These are phyloP conservation scores for Prunus yedoensis DNA, from an alignment of 331 rosid genomes.

Conservation along the genomic window DNA sequence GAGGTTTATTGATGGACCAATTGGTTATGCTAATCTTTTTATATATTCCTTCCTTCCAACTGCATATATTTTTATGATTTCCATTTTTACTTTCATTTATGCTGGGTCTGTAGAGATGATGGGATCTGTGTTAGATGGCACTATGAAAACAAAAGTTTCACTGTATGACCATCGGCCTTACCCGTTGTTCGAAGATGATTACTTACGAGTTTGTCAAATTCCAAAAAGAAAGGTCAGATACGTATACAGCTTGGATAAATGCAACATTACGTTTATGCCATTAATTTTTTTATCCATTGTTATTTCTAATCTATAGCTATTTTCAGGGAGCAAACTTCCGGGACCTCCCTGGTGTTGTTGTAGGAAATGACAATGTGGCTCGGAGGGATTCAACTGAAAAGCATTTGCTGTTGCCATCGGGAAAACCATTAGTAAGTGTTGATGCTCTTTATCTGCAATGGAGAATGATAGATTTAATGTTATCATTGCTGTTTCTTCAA, in stretches of 20 bases:
- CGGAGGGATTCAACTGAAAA: conserved; percentile 49
- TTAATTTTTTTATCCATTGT: conserved; percentile 9
- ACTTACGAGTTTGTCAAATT: conserved; percentile 76
- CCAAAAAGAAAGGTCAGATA: conserved; percentile 83
- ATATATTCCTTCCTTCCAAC: not conserved
- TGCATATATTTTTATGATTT: not conserved
- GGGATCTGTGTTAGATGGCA: conserved; percentile 40
- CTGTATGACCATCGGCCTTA: conserved; percentile 73
- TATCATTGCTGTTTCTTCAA: not conserved
- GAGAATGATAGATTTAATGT: not conserved
- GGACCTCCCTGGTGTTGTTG: conserved; percentile 86
- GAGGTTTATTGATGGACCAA: not conserved
- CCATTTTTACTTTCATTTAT: conserved; percentile 9
- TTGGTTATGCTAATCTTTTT: too few species aligned
- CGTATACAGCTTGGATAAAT: conserved; percentile 10
- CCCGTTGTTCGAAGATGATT: conserved; percentile 61
- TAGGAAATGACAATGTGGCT: conserved; percentile 80
- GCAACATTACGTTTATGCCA: not conserved
- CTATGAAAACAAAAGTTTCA: conserved; percentile 21
- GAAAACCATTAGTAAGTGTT: conserved; percentile 69
- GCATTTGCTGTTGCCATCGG: conserved; percentile 61
- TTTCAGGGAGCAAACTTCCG: conserved; percentile 92
- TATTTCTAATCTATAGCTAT: conserved; percentile 28
- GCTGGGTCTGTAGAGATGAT: conserved; percentile 62
- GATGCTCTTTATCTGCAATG: not conserved